A percentile compares a stretch with the other conserved stretches of the same genome.
phyloP scores from a whole-genome alignment of 1,139 yeast species.

The Blastobotrys indianensis region DNA sequence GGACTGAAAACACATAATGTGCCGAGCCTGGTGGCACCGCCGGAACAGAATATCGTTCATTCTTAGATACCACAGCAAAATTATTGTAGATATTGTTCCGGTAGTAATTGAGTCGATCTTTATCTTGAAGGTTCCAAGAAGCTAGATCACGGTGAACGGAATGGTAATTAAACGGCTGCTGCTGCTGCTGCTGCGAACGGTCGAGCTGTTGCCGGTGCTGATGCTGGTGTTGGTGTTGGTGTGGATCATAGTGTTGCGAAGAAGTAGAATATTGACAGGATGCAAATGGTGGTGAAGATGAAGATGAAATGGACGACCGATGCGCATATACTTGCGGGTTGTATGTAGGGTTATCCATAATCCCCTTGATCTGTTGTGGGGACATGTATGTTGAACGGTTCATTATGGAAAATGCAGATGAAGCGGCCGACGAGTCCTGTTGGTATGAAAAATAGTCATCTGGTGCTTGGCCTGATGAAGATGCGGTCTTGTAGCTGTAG shows the following conservation, averaged over 20 bases:
- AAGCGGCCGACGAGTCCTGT: neutral
- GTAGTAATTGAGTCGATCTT: conserved; percentile 8
- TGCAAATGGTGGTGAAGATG: conserved; percentile 1
- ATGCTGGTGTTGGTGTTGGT: too few relatives aligned
- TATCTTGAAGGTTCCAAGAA: neutral
- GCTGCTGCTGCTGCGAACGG: too few relatives aligned
- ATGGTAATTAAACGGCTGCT: neutral
- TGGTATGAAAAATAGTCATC: conserved; percentile 1
- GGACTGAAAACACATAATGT: conserved; percentile 22
- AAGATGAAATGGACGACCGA: conserved; percentile 5
- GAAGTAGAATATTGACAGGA: too few relatives aligned
- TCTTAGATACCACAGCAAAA: conserved; percentile 17
- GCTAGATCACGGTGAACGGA: too few relatives aligned
- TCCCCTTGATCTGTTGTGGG: neutral
- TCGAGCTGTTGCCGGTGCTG: too few relatives aligned
- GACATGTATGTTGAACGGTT: conserved; percentile 1
- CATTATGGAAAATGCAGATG: neutral
- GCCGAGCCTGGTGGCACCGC: conserved; percentile 25
- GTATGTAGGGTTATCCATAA: neutral
- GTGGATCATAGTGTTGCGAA: too few relatives aligned
- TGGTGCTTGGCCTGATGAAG: neutral
- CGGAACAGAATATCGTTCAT: conserved; percentile 9
- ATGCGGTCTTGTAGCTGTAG: neutral
- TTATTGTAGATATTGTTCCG: conserved; percentile 17
- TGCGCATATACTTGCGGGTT: neutral